These are phyloP conservation scores for Hypoxylon fuscum DNA, from an alignment of 495 filamentous ascomycete species.

Conservation along the genomic window DNA sequence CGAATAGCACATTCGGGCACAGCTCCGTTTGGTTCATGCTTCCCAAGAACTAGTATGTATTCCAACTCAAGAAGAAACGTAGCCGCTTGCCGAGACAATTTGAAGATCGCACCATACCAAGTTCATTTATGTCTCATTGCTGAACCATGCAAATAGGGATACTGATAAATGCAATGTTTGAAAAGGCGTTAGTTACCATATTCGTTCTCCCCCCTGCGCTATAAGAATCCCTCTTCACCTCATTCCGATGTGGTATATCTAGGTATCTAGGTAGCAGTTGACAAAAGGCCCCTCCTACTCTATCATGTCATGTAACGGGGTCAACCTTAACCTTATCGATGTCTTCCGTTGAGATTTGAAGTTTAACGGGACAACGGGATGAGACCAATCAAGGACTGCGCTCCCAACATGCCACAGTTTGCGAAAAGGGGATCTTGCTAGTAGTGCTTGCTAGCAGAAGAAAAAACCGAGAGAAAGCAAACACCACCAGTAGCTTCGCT, in stretches of 20 bases:
- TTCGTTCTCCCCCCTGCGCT: slow-evolving; percentile 4
- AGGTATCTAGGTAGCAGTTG: neutral
- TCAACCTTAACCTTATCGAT: neutral
- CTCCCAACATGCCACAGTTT: neutral
- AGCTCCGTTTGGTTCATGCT: neutral
- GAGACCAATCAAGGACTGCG: neutral
- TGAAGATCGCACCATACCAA: slow-evolving; percentile 14
- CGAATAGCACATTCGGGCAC: no score
- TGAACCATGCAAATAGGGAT: slow-evolving; percentile 20
- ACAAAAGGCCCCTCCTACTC: neutral
- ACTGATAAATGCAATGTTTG: slow-evolving; percentile 29
- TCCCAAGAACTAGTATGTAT: neutral
- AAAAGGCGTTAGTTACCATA: neutral
- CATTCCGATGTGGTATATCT: slow-evolving; percentile 17
- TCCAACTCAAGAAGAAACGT: neutral
- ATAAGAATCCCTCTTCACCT: slow-evolving; percentile 4
- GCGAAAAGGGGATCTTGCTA: neutral
- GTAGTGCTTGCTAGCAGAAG: neutral
- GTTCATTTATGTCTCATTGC: slow-evolving; percentile 10
- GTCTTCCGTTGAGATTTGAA: neutral
- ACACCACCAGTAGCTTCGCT: slow-evolving; percentile 5
- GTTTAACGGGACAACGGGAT: neutral
- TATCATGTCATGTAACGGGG: neutral
- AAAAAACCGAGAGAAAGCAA: neutral
- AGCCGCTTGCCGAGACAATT: slow-evolving; percentile 3